These are phyloP conservation scores for Auxenochlorella protothecoides DNA, from an alignment of 139 green algal species.

Conservation along the genomic window DNA sequence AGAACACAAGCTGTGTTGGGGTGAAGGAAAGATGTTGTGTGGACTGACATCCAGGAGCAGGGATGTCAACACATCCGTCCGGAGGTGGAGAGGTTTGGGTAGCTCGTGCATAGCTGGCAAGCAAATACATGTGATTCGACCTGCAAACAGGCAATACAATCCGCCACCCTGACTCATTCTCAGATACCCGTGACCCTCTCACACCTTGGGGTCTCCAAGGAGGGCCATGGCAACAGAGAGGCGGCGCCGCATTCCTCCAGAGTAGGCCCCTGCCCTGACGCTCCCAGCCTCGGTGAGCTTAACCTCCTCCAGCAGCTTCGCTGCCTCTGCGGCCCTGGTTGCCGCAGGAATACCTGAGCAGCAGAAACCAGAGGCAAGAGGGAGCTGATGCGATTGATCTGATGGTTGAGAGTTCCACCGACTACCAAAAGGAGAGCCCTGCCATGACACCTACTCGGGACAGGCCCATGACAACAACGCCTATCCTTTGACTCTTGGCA, in stretches of 20 bases:
- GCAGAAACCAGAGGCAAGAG: not conserved
- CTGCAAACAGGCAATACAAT: too few species aligned
- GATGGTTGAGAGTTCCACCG: too few species aligned
- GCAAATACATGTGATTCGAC: too few species aligned
- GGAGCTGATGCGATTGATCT: too few species aligned
- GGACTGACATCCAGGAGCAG: not conserved
- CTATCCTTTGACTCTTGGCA: too few species aligned
- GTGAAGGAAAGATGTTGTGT: not conserved
- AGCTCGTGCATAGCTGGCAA: too few species aligned
- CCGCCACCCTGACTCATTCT: too few species aligned
- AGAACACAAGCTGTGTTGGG: conserved; percentile 52
- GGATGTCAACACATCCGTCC: too few species aligned
- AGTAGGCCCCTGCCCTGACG: conserved; percentile 41
- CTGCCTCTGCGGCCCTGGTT: not conserved
- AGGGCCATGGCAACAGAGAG: conserved; percentile 71
- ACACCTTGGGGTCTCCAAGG: conserved; percentile 46
- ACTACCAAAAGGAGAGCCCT: too few species aligned
- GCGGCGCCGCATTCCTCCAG: conserved; percentile 75
- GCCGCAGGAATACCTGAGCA: conserved; percentile 8
- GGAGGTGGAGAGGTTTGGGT: too few species aligned
- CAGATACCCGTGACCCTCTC: not conserved
- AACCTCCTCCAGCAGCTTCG: conserved; percentile 22
- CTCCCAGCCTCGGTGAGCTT: conserved; percentile 11
- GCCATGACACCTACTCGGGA: too few species aligned
- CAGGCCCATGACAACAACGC: too few species aligned